A percentile compares a stretch with the other conserved stretches of the same genome.
phyloP scores from a whole-genome alignment of 805 yeast species.

The Candida sphagnicola region DNA sequence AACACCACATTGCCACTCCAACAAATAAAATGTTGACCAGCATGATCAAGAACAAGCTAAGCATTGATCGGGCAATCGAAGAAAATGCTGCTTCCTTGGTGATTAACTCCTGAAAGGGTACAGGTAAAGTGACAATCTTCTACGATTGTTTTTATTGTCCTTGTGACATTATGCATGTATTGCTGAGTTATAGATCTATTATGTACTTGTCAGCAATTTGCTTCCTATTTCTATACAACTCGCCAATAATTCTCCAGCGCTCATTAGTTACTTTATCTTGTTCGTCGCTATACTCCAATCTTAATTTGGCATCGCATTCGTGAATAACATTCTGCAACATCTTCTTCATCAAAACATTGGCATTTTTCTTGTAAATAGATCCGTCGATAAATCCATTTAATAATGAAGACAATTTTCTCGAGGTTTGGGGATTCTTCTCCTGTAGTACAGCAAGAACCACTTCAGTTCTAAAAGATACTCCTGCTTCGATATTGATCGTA shows the following conservation, averaged over 20 bases:
- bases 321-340: slow-evolving; percentile 27
- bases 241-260: slow-evolving; percentile 17
- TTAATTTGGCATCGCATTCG: slow-evolving; percentile 17
- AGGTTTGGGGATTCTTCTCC: slow-evolving; percentile 23
- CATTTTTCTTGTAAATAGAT: slow-evolving; percentile 24
- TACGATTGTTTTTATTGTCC: not conserved
- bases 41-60: slow-evolving; percentile 40
- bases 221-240: slow-evolving; percentile 22
- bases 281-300: slow-evolving; percentile 15
- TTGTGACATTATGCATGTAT: not conserved
- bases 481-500: slow-evolving; percentile 49
- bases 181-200: slow-evolving; percentile 5
- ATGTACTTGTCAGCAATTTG: slow-evolving; percentile 17
- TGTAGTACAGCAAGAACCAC: slow-evolving; percentile 66
- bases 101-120: slow-evolving; percentile 1
- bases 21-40: slow-evolving; percentile 44
- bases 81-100: slow-evolving; percentile 6
- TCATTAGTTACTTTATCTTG: slow-evolving; percentile 11
- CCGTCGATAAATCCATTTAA: slow-evolving; percentile 51
- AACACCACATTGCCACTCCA: slow-evolving; percentile 40
- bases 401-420: slow-evolving; percentile 32
- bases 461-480: slow-evolving; percentile 66
- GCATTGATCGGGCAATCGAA: slow-evolving; percentile 28
- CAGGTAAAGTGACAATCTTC: not conserved
- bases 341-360: slow-evolving; percentile 23